Base-by-base conservation (phyloP, 768 basidiomycete species). In the Leccinum arenicola region DNA sequence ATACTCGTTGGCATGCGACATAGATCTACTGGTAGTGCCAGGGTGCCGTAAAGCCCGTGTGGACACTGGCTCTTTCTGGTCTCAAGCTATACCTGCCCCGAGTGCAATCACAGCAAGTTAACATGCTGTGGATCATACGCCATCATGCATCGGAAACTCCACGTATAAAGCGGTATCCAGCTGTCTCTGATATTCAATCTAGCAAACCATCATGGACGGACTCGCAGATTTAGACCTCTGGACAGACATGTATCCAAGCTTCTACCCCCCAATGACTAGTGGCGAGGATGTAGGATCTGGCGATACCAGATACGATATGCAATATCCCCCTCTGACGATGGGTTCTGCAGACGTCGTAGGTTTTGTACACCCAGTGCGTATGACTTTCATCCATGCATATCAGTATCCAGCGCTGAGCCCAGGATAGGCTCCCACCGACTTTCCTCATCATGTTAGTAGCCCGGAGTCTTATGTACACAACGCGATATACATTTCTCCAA, bases 1-100 rank as follows among this genome's bases (percentile, higher is more conserved):
- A 50, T 71, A 69, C 52, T 70, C 56, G 68, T 61, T 59, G 61
- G 64, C 58, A 12, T 36, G 58, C 19, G 14, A 33, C 48, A 31
- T 43, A 58, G 19, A 27, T 57, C 25, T 43, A 17, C 31, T 43
- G 6, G 51, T 27, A 50, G 31, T 52, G 40, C 55, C n/a, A 25
- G 33, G 17, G 21, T 56, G 53, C 29, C 56, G 57, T 61, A 57
- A 67, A 7, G 23, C 14, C n/a, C 21, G n/a, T 23, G 10, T 51
- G 48, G 50, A n/a, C 27, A 45, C 10, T 33, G 6, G 38, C 14
- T 33, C 25, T 56, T 45, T 55, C 52, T 25, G 27, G 11, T 23
- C 40, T 6, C 29, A 33, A 17, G 21, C 48, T 29, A 50, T 52
- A 25, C 33, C 14, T 45, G 52, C 59, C 35, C 17, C 25, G 15